Conservation (phyloP, 73 alveolate genomes). For the Durusdinium trenchii region DNA sequence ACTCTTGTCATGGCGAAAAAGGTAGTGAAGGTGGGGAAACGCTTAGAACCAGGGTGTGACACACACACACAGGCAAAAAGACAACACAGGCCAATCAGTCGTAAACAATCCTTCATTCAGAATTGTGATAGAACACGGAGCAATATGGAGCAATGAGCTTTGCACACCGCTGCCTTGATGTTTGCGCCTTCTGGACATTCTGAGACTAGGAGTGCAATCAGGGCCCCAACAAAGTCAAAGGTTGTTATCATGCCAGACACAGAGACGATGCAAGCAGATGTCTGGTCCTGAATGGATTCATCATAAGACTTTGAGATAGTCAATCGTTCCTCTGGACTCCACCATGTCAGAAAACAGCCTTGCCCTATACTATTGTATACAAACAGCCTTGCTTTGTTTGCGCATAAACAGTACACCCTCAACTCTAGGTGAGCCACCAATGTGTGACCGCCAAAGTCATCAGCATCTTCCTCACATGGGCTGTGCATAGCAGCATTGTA, state of each 20-base stretch:
- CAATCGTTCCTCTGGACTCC: neutral
- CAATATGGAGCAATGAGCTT: too few relatives aligned
- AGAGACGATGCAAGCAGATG: neutral
- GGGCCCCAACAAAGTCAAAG: conserved; percentile 38
- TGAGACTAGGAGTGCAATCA: conserved; percentile 15
- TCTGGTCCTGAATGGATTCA: conserved; percentile 9
- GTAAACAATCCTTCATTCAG: too few relatives aligned
- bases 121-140: too few relatives aligned
- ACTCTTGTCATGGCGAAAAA: too few relatives aligned
- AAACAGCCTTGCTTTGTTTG: neutral
- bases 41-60: too few relatives aligned
- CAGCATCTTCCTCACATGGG: neutral
- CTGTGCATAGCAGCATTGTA: conserved; percentile 66
- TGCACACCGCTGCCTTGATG: conserved; percentile 62
- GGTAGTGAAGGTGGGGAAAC: too few relatives aligned
- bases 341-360: neutral
- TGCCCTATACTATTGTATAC: neutral
- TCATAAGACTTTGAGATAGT: neutral
- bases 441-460: neutral
- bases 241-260: conserved; percentile 55
- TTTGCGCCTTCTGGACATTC: conserved; percentile 72
- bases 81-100: too few relatives aligned
- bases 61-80: too few relatives aligned
- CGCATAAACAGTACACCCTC: neutral
- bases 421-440: neutral